Conservation (phyloP, 306 rosid species). For the Sophora flavescens region DNA sequence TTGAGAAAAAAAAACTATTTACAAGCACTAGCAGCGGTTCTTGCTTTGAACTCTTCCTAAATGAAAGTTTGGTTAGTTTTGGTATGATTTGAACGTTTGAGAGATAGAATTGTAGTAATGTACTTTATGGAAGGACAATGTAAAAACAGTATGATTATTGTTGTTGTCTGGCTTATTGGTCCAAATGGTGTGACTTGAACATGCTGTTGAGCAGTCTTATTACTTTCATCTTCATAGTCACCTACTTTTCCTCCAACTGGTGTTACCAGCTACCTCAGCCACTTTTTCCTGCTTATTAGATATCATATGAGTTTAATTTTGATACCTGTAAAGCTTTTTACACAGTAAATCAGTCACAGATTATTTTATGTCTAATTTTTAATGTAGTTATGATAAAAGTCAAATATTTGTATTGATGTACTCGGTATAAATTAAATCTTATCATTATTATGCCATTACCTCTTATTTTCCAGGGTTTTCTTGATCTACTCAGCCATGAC, state of each 20-base stretch:
- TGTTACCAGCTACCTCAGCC: conserved; percentile 6
- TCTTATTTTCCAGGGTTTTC: conserved; percentile 8
- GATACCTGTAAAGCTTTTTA: no score
- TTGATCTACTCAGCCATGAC: conserved; percentile 27
- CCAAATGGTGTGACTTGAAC: conserved; percentile 32
- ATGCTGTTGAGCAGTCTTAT: conserved; percentile 21
- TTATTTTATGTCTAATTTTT: no score
- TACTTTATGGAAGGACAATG: conserved; percentile 37
- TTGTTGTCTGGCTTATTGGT: conserved; percentile 28
- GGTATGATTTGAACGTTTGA: conserved; percentile 40
- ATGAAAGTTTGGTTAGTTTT: conserved; percentile 43
- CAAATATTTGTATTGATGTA: no score
- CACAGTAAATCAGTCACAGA: no score
- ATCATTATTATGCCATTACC: conserved; percentile 26
- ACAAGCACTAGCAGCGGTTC: conserved; percentile 40
- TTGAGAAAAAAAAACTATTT: conserved; percentile 25
- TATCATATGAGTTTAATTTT: not conserved
- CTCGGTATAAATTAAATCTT: no score
- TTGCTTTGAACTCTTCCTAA: conserved; percentile 37
- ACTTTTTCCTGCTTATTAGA: conserved; percentile 45
- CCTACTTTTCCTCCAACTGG: conserved; percentile 13
- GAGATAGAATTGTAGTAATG: conserved; percentile 6
- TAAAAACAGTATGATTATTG: conserved; percentile 41
- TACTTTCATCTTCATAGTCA: conserved; percentile 29
- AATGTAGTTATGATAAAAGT: no score